Evolutionary conservation across 352 stramenopile genomes (phyloP).

Genomic region (Phytopythium oedochilum): DNA sequence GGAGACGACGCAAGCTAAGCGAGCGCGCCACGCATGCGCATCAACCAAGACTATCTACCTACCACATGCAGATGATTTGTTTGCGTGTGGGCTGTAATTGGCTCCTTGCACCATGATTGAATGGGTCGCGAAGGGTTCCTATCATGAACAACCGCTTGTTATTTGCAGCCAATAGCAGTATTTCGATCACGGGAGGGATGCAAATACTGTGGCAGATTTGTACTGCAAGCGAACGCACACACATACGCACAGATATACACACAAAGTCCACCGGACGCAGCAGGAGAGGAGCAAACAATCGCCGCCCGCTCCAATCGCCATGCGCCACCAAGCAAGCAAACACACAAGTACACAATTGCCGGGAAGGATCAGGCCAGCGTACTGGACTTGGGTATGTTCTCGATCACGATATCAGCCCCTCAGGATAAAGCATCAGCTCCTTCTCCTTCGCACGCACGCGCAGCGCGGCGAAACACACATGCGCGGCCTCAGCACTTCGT

Average conservation of each 20-base stretch:
- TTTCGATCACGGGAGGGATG: constrained; percentile 53
- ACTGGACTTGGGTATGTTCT: constrained; percentile 81
- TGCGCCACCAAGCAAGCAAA: constrained; percentile 4
- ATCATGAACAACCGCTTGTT: constrained; percentile 88
- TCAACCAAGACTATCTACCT: too few species aligned
- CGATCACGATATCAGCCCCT: constrained; percentile 80
- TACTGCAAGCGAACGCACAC: constrained; percentile 31
- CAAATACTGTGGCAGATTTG: constrained; percentile 88
- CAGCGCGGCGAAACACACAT: background rate
- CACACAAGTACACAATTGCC: background rate
- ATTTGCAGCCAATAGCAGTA: constrained; percentile 87
- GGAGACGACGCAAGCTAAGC: too few species aligned
- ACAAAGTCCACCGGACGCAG: background rate
- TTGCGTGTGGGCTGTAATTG: constrained; percentile 78
- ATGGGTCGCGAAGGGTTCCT: constrained; percentile 79
- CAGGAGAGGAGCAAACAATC: background rate
- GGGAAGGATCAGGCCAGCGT: constrained; percentile 79
- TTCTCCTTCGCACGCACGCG: constrained; percentile 10
- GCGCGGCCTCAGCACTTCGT: background rate
- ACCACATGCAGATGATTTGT: background rate
- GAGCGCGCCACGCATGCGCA: too few species aligned
- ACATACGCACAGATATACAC: background rate
- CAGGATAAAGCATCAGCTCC: constrained; percentile 82
- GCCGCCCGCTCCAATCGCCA: too few species aligned
- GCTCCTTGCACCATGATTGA: constrained; percentile 76